These are phyloP conservation scores for Chaetomium sp. DNA, from an alignment of 2,329 filamentous ascomycete species.

Conservation along the genomic window DNA sequence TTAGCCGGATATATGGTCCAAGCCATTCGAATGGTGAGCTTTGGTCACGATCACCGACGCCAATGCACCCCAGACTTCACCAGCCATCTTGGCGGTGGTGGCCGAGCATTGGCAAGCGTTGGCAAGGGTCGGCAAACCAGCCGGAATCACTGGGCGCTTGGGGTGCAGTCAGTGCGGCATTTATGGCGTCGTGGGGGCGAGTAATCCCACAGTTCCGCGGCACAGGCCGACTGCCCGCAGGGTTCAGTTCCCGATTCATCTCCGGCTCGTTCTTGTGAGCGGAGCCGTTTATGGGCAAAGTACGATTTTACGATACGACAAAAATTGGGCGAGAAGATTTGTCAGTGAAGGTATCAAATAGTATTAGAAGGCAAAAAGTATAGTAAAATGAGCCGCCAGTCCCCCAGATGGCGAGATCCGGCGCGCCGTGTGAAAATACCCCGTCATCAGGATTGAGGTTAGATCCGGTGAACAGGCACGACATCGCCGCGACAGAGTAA, in stretches of 20 bases:
- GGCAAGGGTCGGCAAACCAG: neutral
- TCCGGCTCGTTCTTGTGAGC: neutral
- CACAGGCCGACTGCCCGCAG: neutral
- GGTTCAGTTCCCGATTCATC: neutral
- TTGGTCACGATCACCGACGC: neutral
- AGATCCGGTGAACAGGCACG: conserved; percentile 15
- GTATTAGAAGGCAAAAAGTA: conserved; percentile 29
- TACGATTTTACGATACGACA: neutral
- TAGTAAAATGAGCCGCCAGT: conserved; percentile 23
- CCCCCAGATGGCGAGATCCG: conserved; percentile 19
- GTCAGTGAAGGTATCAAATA: conserved; percentile 30
- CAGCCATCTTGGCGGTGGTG: neutral
- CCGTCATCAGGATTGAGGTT: conserved; percentile 15
- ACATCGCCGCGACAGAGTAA: conserved; percentile 13
- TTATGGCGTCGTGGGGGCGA: neutral
- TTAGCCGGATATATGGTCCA: neutral
- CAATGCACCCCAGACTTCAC: conserved; percentile 1
- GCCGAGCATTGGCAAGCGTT: neutral
- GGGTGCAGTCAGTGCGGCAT: neutral
- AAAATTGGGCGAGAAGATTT: neutral
- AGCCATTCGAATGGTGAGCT: neutral
- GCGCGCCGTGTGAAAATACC: conserved; percentile 21
- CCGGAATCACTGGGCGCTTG: neutral
- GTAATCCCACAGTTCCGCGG: neutral
- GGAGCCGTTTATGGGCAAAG: neutral